A percentile compares a stretch with the other conserved stretches of the same genome.
Evolutionary conservation across 1,284 basidiomycete genomes (phyloP).

Genomic region (Dichomitus squalens): DNA sequence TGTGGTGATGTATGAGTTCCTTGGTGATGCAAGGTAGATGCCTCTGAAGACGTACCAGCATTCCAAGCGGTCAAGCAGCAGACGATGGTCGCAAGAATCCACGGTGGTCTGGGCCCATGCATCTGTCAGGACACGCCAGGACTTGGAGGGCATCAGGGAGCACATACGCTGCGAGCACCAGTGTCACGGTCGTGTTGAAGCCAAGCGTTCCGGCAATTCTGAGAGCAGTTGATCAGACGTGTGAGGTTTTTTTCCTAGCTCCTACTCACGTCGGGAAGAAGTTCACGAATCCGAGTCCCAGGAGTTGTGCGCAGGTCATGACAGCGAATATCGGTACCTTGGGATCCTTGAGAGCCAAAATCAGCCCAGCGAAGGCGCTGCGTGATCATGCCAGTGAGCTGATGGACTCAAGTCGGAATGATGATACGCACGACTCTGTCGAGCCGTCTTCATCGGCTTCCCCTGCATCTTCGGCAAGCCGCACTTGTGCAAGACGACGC

Average conservation of each 20-base stretch:
- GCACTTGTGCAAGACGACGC: conserved; percentile 65
- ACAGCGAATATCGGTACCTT: conserved; percentile 64
- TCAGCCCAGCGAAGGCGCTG: conserved; percentile 55
- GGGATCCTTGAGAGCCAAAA: conserved; percentile 61
- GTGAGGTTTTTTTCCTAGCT: not conserved
- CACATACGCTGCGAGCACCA: conserved; percentile 65
- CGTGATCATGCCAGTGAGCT: not conserved
- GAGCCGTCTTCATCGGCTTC: conserved; percentile 64
- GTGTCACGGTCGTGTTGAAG: conserved; percentile 57
- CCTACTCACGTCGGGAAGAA: conserved; percentile 70
- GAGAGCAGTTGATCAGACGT: conserved; percentile 2
- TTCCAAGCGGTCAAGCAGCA: conserved; percentile 67
- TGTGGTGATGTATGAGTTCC: conserved; percentile 18
- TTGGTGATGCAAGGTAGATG: not conserved
- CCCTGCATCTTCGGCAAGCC: conserved; percentile 77
- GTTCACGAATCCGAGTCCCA: conserved; percentile 72
- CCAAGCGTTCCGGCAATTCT: conserved; percentile 70
- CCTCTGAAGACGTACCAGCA: conserved; percentile 45
- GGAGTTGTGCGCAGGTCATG: conserved; percentile 50
- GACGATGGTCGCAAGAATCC: conserved; percentile 57
- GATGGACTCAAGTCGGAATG: not conserved
- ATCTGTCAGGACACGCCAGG: not conserved
- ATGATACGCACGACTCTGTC: conserved; percentile 50
- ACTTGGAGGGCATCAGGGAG: conserved; percentile 5
- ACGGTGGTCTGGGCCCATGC: conserved; percentile 54